Conservation (phyloP, 352 stramenopile genomes). For the Phytophthora fragariaefolia region DNA sequence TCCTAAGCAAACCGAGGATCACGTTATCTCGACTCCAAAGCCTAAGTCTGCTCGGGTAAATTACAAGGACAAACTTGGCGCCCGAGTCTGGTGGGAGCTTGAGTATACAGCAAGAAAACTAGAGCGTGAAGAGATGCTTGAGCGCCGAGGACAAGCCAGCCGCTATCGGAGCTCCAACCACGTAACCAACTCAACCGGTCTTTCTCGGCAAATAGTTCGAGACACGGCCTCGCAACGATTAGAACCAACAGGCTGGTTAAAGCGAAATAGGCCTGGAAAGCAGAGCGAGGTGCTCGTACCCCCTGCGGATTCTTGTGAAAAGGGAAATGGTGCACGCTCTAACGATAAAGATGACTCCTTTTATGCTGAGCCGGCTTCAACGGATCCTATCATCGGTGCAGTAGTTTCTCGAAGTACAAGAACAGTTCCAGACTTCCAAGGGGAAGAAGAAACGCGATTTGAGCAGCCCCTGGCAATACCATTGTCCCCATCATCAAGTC, state of each 20-base stretch:
- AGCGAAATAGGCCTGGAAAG: neutral
- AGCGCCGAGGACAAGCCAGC: conserved; percentile 10
- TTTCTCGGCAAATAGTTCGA: neutral
- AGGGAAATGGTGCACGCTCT: too few species aligned
- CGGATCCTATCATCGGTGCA: too few species aligned
- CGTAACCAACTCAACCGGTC: neutral
- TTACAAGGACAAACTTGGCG: conserved; percentile 58
- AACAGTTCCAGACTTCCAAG: too few species aligned
- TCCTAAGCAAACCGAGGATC: neutral
- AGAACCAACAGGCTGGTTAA: conserved; percentile 13
- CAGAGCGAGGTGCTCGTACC: neutral
- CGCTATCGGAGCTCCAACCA: neutral
- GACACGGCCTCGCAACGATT: neutral
- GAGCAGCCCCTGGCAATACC: too few species aligned
- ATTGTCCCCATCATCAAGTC: too few species aligned
- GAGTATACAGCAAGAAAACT: conserved; percentile 56
- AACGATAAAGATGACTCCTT: too few species aligned
- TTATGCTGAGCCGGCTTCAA: too few species aligned
- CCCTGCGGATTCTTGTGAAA: neutral
- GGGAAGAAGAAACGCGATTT: too few species aligned
- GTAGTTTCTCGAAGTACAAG: neutral
- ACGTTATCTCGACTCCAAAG: neutral
- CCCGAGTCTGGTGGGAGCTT: conserved; percentile 72
- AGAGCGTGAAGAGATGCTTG: conserved; percentile 30
- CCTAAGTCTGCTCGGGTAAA: conserved; percentile 8